Conservation (phyloP, 441 rosid species). For the Mallotus repandus region DNA sequence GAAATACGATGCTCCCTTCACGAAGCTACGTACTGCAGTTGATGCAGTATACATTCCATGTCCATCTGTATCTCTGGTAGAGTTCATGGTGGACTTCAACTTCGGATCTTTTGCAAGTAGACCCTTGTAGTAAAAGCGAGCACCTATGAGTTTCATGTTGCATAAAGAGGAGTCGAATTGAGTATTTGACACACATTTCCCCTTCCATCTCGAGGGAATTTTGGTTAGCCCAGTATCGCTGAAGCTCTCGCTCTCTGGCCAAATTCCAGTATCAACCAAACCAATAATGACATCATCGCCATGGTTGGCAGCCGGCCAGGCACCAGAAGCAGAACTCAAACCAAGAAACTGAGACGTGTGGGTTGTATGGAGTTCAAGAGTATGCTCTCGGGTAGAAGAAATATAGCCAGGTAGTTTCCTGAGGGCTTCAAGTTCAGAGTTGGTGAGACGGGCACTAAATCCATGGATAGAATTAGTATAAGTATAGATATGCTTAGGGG, state of each 20-base stretch:
- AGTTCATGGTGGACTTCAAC: conserved; percentile 48
- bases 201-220: conserved; percentile 66
- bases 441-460: conserved; percentile 49
- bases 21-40: conserved; percentile 61
- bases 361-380: conserved; percentile 39
- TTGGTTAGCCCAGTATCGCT: no score
- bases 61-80: conserved; percentile 70
- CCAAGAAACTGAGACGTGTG: no score
- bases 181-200: conserved; percentile 46
- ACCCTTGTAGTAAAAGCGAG: conserved; percentile 64
- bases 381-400: conserved; percentile 44
- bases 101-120: conserved; percentile 37
- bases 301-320: no score
- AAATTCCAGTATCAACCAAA: no score
- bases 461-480: conserved; percentile 48
- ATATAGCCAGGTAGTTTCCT: conserved; percentile 43
- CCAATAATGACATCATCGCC: no score
- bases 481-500: conserved; percentile 40
- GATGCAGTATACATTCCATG: conserved; percentile 87
- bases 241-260: no score
- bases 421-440: conserved; percentile 48
- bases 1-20: conserved; percentile 51
- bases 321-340: no score
- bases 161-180: conserved; percentile 42
- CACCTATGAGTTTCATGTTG: conserved; percentile 65